Evolutionary conservation across 352 stramenopile species (phyloP), one percentile per base, ranked within the genome.

Genomic region (Pythium aquatile): DNA sequence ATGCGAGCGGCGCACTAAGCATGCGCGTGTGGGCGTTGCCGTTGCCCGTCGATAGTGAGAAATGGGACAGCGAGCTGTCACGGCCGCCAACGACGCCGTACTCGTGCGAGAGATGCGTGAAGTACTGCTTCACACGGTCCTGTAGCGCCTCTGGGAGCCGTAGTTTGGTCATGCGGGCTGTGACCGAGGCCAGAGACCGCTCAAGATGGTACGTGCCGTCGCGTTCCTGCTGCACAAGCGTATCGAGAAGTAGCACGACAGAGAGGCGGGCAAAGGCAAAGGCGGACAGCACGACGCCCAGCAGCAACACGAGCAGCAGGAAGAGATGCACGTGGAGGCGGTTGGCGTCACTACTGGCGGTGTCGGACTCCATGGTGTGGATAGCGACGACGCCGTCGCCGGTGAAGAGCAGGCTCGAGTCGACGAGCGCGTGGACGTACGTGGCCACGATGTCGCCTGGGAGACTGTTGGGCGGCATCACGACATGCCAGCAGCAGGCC

Each of bases 71-170:
- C n/a, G 35, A 46, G 42, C 51, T 46, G 29, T 39, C 51, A 14
- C 62, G 44, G 16, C 58, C 64, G 52, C 75, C 65, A 1, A 73
- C 20, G 13, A 53, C 60, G 32, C 69, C 44, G 58, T 79, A 75
- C n/a, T 72, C 53, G 16, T 65, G 39, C 58, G 61, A 75, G 4
- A 77, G 26, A 39, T 75, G 74, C 37, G 58, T 71, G 66, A 73
- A 79, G 51, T 77, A 79, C 11, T 66, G 49, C 30, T 63, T 51
- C 24, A 79, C 67, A 39, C 73, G 64, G 26, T 75, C 56, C 20
- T 75, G 73, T 9, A 79, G 47, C 5, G 42, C 53, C 2, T 53
- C 13, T 1, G 67, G 73, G n/a, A 79, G 57, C n/a, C 54, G 58
- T 20, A 67, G 54, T 33, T 68, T 60, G 17, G 49, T 29, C 73